Base-by-base conservation (phyloP, 306 rosid genomes). In the Trifolium dubium region DNA sequence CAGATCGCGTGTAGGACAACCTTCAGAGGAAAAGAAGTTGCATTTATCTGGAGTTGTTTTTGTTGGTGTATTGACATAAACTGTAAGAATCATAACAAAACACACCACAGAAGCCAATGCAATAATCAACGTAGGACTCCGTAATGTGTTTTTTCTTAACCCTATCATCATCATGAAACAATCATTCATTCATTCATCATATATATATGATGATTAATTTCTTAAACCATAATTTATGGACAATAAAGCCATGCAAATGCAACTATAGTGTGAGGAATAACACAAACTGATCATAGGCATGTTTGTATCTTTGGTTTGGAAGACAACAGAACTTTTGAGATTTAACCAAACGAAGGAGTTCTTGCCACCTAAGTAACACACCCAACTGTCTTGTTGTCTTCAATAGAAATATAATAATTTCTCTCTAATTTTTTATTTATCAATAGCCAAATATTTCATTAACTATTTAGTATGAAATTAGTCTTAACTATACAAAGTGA, bases 51-150 rank as follows among this genome's bases (percentile, higher is more conserved):
- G 72, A 58, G 23, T 65, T 41, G 64, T 62, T 37, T 23, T 79
- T 53, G 67, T 63, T 5, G 85, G 78, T 13, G 85, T 75, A 63
- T 75, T 88, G 47, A 79, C 51, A 41, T 82, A 84, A 50, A 81
- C 81, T 50, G 59, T 73, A 35, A 86, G 64, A 47, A 86, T 17
- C 40, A 87, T 75, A 59, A 88, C 82, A 50, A 86, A 11, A 51
- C 80, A 78, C 23, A 84, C 82, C 18, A 85, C 34, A 5, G 80
- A 66, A 69, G 85, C 64, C 34, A 87, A 66, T 18, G 70, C 83
- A 56, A 84, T 44, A 6, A 85, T 83, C 89, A 88, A 80, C 50
- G 77, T 69, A 8, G 90, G 90, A 80, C 35, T 79, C 84, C 59
- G 87, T 70, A 76, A 82, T 34, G 77, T 35, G 34, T 86, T 78